A percentile compares a stretch with the other conserved stretches of the same genome.
phyloP scores from a whole-genome alignment of 345 rosid genomes.

The Alliaria petiolata region DNA sequence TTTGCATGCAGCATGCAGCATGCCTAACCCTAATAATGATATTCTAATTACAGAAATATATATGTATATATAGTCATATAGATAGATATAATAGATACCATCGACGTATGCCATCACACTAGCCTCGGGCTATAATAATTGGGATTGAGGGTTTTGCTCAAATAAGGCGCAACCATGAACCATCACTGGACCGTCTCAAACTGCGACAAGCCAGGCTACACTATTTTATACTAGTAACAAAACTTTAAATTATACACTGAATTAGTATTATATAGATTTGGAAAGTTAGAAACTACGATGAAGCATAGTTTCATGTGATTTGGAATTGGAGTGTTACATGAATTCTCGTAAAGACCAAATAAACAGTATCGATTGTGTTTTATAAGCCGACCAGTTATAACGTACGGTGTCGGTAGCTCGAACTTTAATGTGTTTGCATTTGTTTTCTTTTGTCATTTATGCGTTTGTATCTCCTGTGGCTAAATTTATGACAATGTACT shows the following conservation, averaged over 20 bases:
- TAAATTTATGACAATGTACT: not conserved
- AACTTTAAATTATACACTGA: not conserved
- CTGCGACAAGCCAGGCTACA: not conserved
- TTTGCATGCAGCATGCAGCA: no score
- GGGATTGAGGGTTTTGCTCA: not conserved
- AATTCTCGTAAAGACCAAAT: constrained; percentile 5
- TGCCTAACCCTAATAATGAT: not conserved
- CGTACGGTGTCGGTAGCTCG: constrained; percentile 33
- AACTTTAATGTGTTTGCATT: not conserved
- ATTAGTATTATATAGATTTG: not conserved
- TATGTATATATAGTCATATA: no score
- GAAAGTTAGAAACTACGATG: not conserved
- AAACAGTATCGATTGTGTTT: not conserved
- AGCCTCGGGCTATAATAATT: not conserved
- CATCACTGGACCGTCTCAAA: not conserved
- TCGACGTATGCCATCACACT: not conserved
- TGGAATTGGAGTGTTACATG: not conserved
- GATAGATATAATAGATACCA: no score
- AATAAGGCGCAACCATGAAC: no score
- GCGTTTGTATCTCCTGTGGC: not conserved
- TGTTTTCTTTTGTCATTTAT: not conserved
- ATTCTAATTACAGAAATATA: no score
- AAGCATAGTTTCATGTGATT: not conserved
- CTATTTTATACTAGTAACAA: not conserved
- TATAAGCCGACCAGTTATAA: constrained; percentile 9